Conservation (phyloP, 352 stramenopile genomes). For the Globisporangium nodosum region DNA sequence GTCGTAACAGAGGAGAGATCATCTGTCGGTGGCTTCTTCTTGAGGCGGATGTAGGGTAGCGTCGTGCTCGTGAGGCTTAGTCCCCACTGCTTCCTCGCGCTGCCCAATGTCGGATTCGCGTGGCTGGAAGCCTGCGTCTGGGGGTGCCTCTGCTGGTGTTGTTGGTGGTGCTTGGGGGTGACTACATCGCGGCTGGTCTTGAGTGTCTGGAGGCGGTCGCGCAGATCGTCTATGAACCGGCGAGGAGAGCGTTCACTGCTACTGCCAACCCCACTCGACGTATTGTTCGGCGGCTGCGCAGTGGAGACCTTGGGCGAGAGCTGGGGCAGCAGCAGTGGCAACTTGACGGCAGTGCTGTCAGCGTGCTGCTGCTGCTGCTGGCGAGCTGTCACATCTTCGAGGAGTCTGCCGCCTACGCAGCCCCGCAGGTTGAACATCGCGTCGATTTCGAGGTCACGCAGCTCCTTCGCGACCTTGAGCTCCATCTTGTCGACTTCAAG, state of each 20-base stretch:
- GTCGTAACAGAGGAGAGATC: constrained; percentile 5
- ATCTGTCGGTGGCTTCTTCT: constrained; percentile 42
- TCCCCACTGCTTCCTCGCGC: constrained; percentile 38
- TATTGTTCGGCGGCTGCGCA: not conserved
- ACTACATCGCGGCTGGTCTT: constrained; percentile 5
- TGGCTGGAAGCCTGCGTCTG: not conserved
- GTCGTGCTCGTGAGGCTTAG: constrained; percentile 50
- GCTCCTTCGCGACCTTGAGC: constrained; percentile 39
- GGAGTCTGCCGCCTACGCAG: not conserved
- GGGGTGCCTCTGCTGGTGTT: not conserved
- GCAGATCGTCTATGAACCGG: constrained; percentile 25
- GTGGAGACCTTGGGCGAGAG: constrained; percentile 7
- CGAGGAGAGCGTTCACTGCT: not conserved
- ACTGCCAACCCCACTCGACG: not conserved
- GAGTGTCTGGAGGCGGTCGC: constrained; percentile 22
- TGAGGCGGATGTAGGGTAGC: constrained; percentile 64
- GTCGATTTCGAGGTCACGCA: constrained; percentile 18
- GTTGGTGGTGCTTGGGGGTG: not conserved
- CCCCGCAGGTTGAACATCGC: not conserved
- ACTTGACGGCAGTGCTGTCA: not conserved
- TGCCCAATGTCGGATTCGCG: not conserved
- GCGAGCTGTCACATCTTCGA: not conserved
- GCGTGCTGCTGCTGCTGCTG: not conserved
- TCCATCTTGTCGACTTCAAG: constrained; percentile 91
- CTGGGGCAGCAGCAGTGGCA: constrained; percentile 6